These are phyloP conservation scores for Globisporangium rhizosaccharum DNA, from an alignment of 352 stramenopile genomes.

Conservation along the genomic window DNA sequence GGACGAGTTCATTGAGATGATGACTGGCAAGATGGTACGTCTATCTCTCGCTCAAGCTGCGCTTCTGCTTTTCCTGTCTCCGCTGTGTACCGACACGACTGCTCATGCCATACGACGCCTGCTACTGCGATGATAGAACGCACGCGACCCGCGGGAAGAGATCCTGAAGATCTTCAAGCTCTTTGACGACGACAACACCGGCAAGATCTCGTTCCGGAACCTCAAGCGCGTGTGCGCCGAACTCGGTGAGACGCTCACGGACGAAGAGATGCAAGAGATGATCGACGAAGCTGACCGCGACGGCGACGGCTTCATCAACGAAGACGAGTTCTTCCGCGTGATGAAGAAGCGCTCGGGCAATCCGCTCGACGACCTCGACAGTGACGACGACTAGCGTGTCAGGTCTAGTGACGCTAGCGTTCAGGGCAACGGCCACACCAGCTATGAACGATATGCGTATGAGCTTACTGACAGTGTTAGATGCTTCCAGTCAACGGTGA, in stretches of 20 bases:
- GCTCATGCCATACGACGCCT: background rate
- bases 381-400: conserved; percentile 72
- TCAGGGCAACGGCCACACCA: no score
- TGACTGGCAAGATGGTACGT: conserved; percentile 89
- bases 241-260: conserved; percentile 58
- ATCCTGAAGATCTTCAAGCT: conserved; percentile 93
- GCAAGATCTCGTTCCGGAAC: conserved; percentile 94
- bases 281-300: conserved; percentile 94
- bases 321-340: conserved; percentile 94
- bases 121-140: conserved; percentile 32
- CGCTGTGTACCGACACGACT: background rate
- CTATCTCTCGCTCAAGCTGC: background rate
- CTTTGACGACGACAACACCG: conserved; percentile 95
- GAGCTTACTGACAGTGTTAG: background rate
- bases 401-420: background rate
- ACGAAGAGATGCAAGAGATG: conserved; percentile 91
- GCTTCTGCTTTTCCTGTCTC: background rate
- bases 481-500: background rate
- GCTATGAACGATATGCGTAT: no score
- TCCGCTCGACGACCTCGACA: conserved; percentile 88
- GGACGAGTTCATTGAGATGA: conserved; percentile 95
- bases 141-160: conserved; percentile 86
- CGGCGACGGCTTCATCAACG: conserved; percentile 91
- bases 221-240: conserved; percentile 91
- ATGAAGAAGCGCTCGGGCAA: conserved; percentile 95